Conservation (phyloP, 1,284 basidiomycete genomes). For the Fomitopsis palustris region DNA sequence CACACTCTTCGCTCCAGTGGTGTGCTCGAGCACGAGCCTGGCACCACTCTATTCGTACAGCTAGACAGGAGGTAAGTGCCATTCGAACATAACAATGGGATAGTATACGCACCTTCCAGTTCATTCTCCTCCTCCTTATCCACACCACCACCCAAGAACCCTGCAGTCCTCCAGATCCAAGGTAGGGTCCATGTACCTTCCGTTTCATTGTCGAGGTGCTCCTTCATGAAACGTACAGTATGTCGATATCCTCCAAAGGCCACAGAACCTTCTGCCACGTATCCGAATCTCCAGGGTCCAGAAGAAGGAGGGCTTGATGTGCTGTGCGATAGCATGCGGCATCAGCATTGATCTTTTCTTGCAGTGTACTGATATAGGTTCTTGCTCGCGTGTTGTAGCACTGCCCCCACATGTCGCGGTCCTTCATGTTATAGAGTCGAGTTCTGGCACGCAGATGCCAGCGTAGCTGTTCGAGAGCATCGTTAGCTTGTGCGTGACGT, state of each 20-base stretch:
- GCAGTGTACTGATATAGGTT: background rate
- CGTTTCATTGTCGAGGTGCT: background rate
- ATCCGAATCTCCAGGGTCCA: background rate
- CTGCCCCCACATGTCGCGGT: conserved; percentile 1
- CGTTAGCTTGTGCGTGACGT: too few relatives aligned
- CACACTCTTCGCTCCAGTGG: conserved; percentile 33
- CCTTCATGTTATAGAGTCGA: conserved; percentile 2
- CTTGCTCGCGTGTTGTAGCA: conserved; percentile 2
- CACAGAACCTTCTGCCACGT: background rate
- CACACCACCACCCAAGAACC: background rate
- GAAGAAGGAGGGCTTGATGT: background rate
- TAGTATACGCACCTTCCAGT: conserved; percentile 4
- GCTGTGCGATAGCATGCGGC: background rate
- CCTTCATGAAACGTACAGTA: background rate
- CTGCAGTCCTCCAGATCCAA: conserved; percentile 6
- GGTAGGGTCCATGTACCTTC: background rate
- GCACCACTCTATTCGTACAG: conserved; percentile 10
- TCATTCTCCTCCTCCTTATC: background rate
- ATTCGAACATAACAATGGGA: background rate
- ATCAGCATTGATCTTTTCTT: conserved; percentile 1
- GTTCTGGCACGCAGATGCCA: background rate
- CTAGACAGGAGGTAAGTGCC: background rate
- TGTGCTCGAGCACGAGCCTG: conserved; percentile 18
- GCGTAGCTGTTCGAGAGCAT: conserved; percentile 23
- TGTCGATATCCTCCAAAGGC: background rate